A percentile compares a stretch with the other conserved stretches of the same genome.
phyloP scores from a whole-genome alignment of 768 basidiomycete genomes.

The Boletus pseudopeckii region DNA sequence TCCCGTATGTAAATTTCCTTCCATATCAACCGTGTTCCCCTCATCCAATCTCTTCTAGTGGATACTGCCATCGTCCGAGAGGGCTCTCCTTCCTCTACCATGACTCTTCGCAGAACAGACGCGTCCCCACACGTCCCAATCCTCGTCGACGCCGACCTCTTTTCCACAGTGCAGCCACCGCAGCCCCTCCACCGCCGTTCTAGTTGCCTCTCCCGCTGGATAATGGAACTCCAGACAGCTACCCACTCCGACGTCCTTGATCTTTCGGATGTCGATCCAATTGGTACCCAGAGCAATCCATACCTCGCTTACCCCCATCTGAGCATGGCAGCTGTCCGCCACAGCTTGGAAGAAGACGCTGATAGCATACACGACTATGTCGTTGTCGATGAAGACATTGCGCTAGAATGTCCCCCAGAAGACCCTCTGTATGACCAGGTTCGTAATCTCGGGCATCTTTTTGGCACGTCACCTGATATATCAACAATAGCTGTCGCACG shows the following conservation, averaged over 20 bases:
- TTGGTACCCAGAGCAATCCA: slow-evolving; percentile 34
- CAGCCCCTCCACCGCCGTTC: slow-evolving; percentile 33
- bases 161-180: not conserved
- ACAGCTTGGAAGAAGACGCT: slow-evolving; percentile 34
- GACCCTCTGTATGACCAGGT: slow-evolving; percentile 18
- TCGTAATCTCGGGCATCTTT: slow-evolving; percentile 26
- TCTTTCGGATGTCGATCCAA: slow-evolving; percentile 21
- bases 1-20: slow-evolving; percentile 22
- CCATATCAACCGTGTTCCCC: slow-evolving; percentile 28
- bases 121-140: slow-evolving; percentile 18
- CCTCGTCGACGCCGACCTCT: slow-evolving; percentile 8
- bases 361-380: slow-evolving; percentile 40
- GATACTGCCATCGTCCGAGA: slow-evolving; percentile 11
- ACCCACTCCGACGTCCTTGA: slow-evolving; percentile 17
- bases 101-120: slow-evolving; percentile 26
- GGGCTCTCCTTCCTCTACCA: slow-evolving; percentile 31
- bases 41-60: slow-evolving; percentile 31
- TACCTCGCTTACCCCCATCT: slow-evolving; percentile 42
- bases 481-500: slow-evolving; percentile 24
- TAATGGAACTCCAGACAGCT: slow-evolving; percentile 37
- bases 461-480: slow-evolving; percentile 15
- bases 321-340: slow-evolving; percentile 27
- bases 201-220: slow-evolving; percentile 43
- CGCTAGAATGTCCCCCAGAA: slow-evolving; percentile 25
- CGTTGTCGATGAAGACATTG: slow-evolving; percentile 35